Evolutionary conservation across 2,329 filamentous ascomycete species (phyloP).

Genomic region (Helotiales sp.): DNA sequence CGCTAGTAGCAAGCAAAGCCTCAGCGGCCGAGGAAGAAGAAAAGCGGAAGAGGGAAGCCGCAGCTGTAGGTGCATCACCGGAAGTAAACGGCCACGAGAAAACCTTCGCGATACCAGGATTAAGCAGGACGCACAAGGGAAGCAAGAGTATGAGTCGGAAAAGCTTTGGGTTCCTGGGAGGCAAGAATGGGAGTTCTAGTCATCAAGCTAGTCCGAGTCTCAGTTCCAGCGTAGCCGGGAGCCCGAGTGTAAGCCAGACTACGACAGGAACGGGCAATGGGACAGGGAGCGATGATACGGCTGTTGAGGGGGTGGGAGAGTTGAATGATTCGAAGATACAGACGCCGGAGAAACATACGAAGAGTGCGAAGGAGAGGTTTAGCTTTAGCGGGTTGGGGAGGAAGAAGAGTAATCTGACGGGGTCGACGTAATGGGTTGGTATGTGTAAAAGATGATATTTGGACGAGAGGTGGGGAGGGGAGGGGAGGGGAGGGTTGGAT

Average conservation of each 20-base stretch:
- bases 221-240: background rate
- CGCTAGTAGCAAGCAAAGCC: slow-evolving; percentile 54
- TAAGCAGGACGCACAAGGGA: slow-evolving; percentile 61
- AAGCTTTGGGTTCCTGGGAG: slow-evolving; percentile 67
- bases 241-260: slow-evolving; percentile 11
- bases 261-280: slow-evolving; percentile 2
- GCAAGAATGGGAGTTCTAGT: slow-evolving; percentile 41
- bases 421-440: background rate
- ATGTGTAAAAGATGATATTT: too few relatives aligned
- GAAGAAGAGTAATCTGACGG: slow-evolving; percentile 65
- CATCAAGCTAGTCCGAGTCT: background rate
- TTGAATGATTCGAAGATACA: slow-evolving; percentile 18
- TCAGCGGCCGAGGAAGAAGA: slow-evolving; percentile 57
- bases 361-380: slow-evolving; percentile 60
- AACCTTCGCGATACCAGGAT: slow-evolving; percentile 34
- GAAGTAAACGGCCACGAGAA: slow-evolving; percentile 27
- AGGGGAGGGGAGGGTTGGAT: background rate
- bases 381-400: slow-evolving; percentile 61
- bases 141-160: slow-evolving; percentile 78
- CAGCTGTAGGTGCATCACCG: slow-evolving; percentile 5
- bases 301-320: slow-evolving; percentile 31
- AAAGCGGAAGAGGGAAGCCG: slow-evolving; percentile 52
- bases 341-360: slow-evolving; percentile 46
- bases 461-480: background rate
- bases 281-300: slow-evolving; percentile 19